Evolutionary conservation across 2,329 filamentous ascomycete genomes (phyloP), one percentile per base, ranked within the genome.

Genomic region (Hymenotorrendiella dingleyae): DNA sequence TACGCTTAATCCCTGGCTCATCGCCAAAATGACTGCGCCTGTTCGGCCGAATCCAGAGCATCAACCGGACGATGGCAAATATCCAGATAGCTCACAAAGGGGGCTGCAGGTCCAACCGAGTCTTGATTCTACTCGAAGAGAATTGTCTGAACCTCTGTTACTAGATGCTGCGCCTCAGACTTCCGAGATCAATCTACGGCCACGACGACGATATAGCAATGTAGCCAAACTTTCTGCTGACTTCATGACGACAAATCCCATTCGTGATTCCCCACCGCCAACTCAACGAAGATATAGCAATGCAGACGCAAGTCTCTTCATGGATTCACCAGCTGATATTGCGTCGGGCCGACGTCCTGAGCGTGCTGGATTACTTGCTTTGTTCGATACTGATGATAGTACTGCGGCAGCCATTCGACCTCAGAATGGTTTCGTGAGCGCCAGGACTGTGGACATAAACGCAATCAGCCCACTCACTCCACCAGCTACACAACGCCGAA

Each of bases 1-100:
- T 33, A 21, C 40, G 17, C 47, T 67, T 5, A 67, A 68, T 42
- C 66, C 65, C 17, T 69, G 65, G 64, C 46, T 59, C 6, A 65
- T 67, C 48, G 63, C 66, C 21, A 67, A 64, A 46, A 56, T 64
- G 54, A 62, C 53, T 24, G 50, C 56, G n/a, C 48, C 56, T 22
- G 34, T 52, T 24, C 48, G 39, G 17, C 35, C 17, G 20, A 27
- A 16, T 30, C 21, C 14, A 21, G 14, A 17, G 6, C 17, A 42
- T 17, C n/a, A 12, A 27, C 16, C 23, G 4, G 11, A 4, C 27
- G 27, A 29, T 12, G 27, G 12, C 16, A 10, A 12, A 4, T 12
- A 29, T 29, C 27, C 4, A 11, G 12, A 29, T 29, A 14, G 27
- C 16, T 10, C 27, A 12, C 11, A 14, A 4, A 10, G 11, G 27